Evolutionary conservation across 306 rosid genomes (phyloP).

Genomic region (Datisca glomerata): DNA sequence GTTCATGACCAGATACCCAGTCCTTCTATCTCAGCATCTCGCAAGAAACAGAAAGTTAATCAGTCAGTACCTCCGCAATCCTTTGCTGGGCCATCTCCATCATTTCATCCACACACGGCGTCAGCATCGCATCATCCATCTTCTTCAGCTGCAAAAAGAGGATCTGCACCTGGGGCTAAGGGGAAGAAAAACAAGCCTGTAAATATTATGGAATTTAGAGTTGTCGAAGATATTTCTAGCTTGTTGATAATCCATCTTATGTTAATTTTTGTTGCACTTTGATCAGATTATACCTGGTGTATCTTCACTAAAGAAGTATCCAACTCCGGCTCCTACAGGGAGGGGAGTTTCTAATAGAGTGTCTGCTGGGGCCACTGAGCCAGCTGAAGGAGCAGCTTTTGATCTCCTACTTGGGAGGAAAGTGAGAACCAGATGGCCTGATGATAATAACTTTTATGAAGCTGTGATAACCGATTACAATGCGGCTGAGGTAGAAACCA

Average conservation of each 20-base stretch:
- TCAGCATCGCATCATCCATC: constrained; percentile 3
- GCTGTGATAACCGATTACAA: constrained; percentile 80
- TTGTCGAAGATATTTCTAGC: too few species aligned
- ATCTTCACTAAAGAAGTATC: constrained; percentile 42
- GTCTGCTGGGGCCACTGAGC: constrained; percentile 36
- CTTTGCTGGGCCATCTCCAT: constrained; percentile 9
- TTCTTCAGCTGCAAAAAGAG: constrained; percentile 15
- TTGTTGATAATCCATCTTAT: not conserved
- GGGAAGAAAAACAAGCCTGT: constrained; percentile 3
- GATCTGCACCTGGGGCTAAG: constrained; percentile 7
- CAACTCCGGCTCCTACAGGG: constrained; percentile 37
- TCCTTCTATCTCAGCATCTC: constrained; percentile 70
- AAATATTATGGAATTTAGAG: not conserved
- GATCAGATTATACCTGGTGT: constrained; percentile 50
- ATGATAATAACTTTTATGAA: constrained; percentile 87
- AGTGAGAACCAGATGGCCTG: constrained; percentile 97
- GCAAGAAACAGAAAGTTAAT: constrained; percentile 77
- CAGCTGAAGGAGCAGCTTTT: constrained; percentile 30
- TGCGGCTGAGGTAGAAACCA: constrained; percentile 37
- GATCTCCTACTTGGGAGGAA: constrained; percentile 75
- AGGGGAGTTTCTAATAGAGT: constrained; percentile 46
- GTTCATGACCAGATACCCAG: constrained; percentile 54
- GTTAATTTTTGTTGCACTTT: constrained; percentile 18
- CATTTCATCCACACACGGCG: constrained; percentile 11
- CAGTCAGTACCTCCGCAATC: constrained; percentile 42